Evolutionary conservation across 2,329 filamentous ascomycete species (phyloP), one percentile per base, ranked within the genome.

Genomic region (Phialemonium atrogriseum): DNA sequence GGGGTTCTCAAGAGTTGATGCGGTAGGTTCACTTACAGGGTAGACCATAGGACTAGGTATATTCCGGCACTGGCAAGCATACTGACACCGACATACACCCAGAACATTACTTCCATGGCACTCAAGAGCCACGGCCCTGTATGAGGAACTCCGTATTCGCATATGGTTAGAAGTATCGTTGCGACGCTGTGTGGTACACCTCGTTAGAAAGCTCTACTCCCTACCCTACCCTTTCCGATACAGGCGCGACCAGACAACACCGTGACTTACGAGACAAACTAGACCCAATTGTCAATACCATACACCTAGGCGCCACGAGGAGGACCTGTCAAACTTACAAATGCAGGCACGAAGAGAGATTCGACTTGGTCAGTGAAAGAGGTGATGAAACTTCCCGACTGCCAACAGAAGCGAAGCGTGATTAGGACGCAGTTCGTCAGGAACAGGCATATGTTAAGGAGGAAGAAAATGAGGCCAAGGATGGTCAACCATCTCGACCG

Each of bases 351-450:
- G 50, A 89, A 91, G 1, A 89, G 64, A 8, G 76, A 81, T 50
- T 93, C 85, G 0, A 80, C 78, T 10, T 84, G 83, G 56, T 89
- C 84, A 6, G 76, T 62, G 37, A 91, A 80, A 1, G 81, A 85
- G 10, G 73, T 65, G 36, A 67, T 68, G 49, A 89, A 84, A 7
- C 77, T 84, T 12, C 77, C 73, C 0, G 81, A 81, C 35, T 78
- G 77, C 43, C 73, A 66, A 44, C 70, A 70, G 52, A 93, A 91
- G 13, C 84, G 73, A 8, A 77, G 56, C 8, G 71, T 65, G 22
- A 89, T 73, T 44, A 85, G 66, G 29, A 66, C 48, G 49, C 74
- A 76, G 42, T 86, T 80, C 30, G 64, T 53, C 10, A 77, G 21
- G 45, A 81, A 83, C 5, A 88, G 63, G 3, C 62, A 49, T 14